phyloP scores from a whole-genome alignment of 139 green algal genomes.

The Chlamydomonas sphaeroides region DNA sequence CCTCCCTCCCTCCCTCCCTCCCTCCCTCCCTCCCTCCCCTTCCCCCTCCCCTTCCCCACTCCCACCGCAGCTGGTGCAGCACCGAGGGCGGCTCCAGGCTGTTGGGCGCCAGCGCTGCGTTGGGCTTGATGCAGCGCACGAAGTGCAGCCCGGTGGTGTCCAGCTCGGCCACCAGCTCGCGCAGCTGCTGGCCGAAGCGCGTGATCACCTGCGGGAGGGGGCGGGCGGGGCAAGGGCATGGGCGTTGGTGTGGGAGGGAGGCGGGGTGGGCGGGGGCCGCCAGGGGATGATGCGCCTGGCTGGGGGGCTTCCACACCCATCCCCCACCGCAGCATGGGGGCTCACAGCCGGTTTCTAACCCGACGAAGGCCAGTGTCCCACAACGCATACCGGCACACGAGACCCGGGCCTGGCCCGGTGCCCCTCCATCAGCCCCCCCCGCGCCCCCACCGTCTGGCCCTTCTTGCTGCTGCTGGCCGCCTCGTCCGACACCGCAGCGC shows the following conservation, averaged over 20 bases:
- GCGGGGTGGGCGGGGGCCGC: no score
- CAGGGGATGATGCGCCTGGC: no score
- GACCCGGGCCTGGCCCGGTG: no score
- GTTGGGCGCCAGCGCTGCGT: conserved; percentile 68
- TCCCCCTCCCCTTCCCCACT: conserved; percentile 67
- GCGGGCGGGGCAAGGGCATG: no score
- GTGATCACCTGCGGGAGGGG: conserved; percentile 66
- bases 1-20: background rate
- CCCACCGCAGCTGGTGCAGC: conserved; percentile 89
- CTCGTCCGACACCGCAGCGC: conserved; percentile 43
- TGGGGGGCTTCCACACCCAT: no score
- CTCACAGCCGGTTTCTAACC: no score
- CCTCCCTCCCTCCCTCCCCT: background rate
- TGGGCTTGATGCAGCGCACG: conserved; percentile 98
- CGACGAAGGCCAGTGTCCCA: no score
- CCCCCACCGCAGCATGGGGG: no score
- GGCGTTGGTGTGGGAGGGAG: background rate
- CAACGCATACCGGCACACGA: no score
- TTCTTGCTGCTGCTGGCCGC: conserved; percentile 24
- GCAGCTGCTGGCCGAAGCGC: conserved; percentile 81
- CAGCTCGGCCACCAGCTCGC: conserved; percentile 78
- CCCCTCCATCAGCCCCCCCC: no score
- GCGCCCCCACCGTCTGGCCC: conserved; percentile 51
- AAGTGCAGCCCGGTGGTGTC: conserved; percentile 92
- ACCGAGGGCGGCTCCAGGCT: conserved; percentile 79